phyloP scores from a whole-genome alignment of 305 asterid genomes.

The Vinca major region DNA sequence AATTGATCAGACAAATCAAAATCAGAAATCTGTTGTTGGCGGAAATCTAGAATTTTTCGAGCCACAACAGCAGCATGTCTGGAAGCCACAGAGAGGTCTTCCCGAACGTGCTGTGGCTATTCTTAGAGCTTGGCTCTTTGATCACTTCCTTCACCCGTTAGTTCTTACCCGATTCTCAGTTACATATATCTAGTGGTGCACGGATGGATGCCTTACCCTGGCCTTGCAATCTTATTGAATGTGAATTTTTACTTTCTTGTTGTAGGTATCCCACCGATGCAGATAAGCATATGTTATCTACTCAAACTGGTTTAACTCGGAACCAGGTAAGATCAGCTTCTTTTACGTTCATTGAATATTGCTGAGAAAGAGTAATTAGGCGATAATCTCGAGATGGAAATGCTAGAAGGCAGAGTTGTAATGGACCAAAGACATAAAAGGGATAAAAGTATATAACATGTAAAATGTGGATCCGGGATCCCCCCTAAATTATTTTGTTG shows the following conservation, averaged over 20 bases:
- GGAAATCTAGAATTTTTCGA: conserved; percentile 31
- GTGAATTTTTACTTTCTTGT: neutral
- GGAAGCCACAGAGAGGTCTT: conserved; percentile 90
- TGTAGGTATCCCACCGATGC: conserved; percentile 76
- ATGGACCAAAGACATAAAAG: no score
- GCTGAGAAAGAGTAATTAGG: no score
- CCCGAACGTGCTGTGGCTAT: conserved; percentile 79
- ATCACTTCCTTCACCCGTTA: conserved; percentile 93
- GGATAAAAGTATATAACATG: no score
- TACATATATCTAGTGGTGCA: no score
- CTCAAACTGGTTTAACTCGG: conserved; percentile 77
- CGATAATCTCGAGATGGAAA: no score
- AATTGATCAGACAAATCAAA: conserved; percentile 19
- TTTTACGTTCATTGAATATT: no score
- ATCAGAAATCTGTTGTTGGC: conserved; percentile 30
- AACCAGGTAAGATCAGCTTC: conserved; percentile 45
- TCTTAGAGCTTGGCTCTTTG: conserved; percentile 84
- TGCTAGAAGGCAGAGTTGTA: no score
- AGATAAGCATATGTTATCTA: conserved; percentile 76
- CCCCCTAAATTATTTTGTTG: no score
- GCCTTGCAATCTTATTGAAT: neutral
- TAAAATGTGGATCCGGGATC: no score
- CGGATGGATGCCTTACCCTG: neutral
- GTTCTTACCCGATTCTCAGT: neutral
- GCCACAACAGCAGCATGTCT: conserved; percentile 37